Conservation (phyloP, 805 yeast species). For the Nakazawaea populi region DNA sequence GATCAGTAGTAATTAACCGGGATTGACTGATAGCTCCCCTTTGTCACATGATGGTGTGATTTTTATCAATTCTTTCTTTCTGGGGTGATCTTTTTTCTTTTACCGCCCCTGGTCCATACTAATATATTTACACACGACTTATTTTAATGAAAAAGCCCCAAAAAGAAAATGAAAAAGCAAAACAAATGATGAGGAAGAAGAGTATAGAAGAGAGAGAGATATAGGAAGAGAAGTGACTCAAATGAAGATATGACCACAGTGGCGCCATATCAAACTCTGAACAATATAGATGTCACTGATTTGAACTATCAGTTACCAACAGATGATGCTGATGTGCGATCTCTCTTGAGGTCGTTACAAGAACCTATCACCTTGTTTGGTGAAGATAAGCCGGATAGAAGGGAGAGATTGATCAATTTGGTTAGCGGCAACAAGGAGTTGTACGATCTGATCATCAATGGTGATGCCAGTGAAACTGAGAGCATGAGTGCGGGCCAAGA, state of each 20-base stretch:
- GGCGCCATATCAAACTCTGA: not conserved
- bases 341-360: constrained; percentile 37
- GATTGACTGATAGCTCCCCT: not conserved
- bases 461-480: constrained; percentile 10
- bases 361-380: constrained; percentile 54
- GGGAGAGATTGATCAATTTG: constrained; percentile 50
- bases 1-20: no score
- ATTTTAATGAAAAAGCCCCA: no score
- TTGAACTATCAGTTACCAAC: constrained; percentile 44
- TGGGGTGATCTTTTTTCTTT: not conserved
- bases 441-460: constrained; percentile 8
- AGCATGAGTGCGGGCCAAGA: constrained; percentile 13
- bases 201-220: not conserved
- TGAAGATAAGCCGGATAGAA: constrained; percentile 55
- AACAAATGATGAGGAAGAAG: no score
- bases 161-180: no score
- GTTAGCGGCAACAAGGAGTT: constrained; percentile 28
- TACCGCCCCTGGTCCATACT: no score
- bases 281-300: constrained; percentile 6
- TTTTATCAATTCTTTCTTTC: not conserved
- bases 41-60: not conserved
- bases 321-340: constrained; percentile 56
- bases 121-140: no score
- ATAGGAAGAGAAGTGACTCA: not conserved
- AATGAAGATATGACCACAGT: not conserved